Conservation (phyloP, 1,284 basidiomycete species). For the Austroboletus rostrupii region DNA sequence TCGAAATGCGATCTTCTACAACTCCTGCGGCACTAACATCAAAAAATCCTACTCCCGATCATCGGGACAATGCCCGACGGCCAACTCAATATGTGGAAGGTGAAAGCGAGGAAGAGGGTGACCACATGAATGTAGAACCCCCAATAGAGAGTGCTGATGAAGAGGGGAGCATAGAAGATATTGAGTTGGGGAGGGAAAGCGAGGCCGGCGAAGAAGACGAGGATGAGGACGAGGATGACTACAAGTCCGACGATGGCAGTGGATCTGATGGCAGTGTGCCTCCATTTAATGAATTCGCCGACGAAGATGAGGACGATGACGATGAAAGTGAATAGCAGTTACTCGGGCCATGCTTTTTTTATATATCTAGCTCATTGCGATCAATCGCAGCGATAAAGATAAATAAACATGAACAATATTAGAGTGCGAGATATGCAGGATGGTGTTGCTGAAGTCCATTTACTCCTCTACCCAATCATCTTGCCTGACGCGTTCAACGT, state of each 20-base stretch:
- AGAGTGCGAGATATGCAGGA: constrained; percentile 4
- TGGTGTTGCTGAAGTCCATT: constrained; percentile 15
- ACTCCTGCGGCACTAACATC: constrained; percentile 53
- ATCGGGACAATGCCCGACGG: constrained; percentile 31
- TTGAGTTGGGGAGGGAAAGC: constrained; percentile 58
- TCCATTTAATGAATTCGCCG: constrained; percentile 61
- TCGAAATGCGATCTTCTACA: constrained; percentile 75
- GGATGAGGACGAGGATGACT: constrained; percentile 44
- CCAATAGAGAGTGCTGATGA: constrained; percentile 61
- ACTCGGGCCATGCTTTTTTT: neutral
- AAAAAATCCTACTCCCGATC: constrained; percentile 33
- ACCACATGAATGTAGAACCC: constrained; percentile 67
- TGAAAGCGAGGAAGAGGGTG: constrained; percentile 69
- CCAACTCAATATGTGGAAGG: constrained; percentile 69
- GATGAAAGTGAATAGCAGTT: constrained; percentile 46
- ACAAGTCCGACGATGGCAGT: constrained; percentile 45
- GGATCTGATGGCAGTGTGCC: constrained; percentile 51
- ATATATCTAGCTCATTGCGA: neutral
- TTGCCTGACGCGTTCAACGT: constrained; percentile 59
- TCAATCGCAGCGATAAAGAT: constrained; percentile 2
- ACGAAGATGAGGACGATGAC: constrained; percentile 63
- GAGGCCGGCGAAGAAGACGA: constrained; percentile 40
- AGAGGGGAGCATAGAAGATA: constrained; percentile 65
- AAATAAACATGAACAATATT: constrained; percentile 1
- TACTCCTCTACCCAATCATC: constrained; percentile 70